A percentile compares a stretch with the other conserved stretches of the same genome.
These are phyloP conservation scores for Yamadazyma siamensis DNA, from an alignment of 1,139 yeast species.

Conservation along the genomic window DNA sequence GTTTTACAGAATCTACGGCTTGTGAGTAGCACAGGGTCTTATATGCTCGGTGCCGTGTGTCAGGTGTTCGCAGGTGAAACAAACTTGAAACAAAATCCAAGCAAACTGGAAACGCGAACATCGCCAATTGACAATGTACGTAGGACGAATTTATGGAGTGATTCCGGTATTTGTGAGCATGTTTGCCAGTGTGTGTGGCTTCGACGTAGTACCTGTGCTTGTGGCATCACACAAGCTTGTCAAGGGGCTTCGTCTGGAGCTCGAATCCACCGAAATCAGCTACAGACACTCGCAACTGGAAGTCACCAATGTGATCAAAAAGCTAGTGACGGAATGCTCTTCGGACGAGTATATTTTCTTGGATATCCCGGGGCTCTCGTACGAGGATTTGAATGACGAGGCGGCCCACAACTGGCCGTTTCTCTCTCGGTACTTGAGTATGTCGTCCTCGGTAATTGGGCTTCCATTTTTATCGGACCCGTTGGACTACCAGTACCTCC, in stretches of 20 bases:
- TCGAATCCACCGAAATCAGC: slow-evolving; percentile 19
- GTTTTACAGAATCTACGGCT: too few relatives aligned
- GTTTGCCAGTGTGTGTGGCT: too few relatives aligned
- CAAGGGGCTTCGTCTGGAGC: slow-evolving; percentile 25
- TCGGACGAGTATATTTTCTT: slow-evolving; percentile 69
- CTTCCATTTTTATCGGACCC: slow-evolving; percentile 50
- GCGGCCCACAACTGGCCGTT: slow-evolving; percentile 47
- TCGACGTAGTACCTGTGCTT: slow-evolving; percentile 27
- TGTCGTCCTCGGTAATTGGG: slow-evolving; percentile 63
- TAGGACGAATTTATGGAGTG: too few relatives aligned
- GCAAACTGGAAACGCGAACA: too few relatives aligned
- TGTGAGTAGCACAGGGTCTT: too few relatives aligned
- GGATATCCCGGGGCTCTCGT: slow-evolving; percentile 65
- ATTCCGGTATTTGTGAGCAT: too few relatives aligned
- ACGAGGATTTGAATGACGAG: slow-evolving; percentile 50
- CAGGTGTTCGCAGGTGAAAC: too few relatives aligned
- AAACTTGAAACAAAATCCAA: too few relatives aligned
- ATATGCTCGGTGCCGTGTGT: too few relatives aligned
- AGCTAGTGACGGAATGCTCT: slow-evolving; percentile 56
- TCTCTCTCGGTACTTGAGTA: slow-evolving; percentile 50
- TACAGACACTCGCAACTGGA: slow-evolving; percentile 12
- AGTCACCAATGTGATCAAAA: slow-evolving; percentile 45
- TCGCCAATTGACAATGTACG: too few relatives aligned
- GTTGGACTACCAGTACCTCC: slow-evolving; percentile 48
- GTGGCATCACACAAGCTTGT: slow-evolving; percentile 44